phyloP scores from a whole-genome alignment of 768 basidiomycete genomes.

The Trametes cubensis region DNA sequence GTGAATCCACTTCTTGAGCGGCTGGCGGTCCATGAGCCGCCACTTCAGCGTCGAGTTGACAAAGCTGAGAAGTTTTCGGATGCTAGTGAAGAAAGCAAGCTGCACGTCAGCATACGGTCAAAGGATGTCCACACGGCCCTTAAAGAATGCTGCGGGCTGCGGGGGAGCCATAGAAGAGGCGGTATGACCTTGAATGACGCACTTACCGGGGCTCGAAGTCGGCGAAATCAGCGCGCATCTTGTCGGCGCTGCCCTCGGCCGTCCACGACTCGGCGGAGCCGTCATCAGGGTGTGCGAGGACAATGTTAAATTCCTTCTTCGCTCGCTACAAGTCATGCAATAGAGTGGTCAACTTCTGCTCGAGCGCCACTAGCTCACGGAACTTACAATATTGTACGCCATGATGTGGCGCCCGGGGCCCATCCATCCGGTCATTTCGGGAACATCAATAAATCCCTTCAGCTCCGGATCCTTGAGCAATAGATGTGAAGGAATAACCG shows the following conservation, averaged over 20 bases:
- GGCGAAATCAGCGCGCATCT: constrained; percentile 45
- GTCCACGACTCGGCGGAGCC: constrained; percentile 47
- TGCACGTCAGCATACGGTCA: background rate
- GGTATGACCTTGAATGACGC: no score
- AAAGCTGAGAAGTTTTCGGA: constrained; percentile 40
- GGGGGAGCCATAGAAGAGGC: background rate
- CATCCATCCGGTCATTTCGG: constrained; percentile 63
- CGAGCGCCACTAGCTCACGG: no score
- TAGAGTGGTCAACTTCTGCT: no score
- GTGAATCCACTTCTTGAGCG: constrained; percentile 45
- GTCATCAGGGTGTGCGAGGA: constrained; percentile 42
- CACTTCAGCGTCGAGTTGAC: constrained; percentile 45
- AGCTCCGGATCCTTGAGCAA: constrained; percentile 57
- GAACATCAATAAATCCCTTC: constrained; percentile 48
- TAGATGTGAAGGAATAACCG: constrained; percentile 47
- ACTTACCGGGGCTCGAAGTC: constrained; percentile 46
- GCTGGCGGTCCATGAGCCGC: constrained; percentile 46
- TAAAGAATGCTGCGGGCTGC: no score
- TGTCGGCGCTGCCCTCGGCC: constrained; percentile 44
- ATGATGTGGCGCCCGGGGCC: constrained; percentile 52
- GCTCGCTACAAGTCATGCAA: constrained; percentile 30
- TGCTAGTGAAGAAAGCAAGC: constrained; percentile 23
- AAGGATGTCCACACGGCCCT: no score
- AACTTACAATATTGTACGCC: constrained; percentile 47
- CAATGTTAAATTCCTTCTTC: constrained; percentile 42